Conservation (phyloP, 305 asterid genomes). For the Fraxinus greggii region DNA sequence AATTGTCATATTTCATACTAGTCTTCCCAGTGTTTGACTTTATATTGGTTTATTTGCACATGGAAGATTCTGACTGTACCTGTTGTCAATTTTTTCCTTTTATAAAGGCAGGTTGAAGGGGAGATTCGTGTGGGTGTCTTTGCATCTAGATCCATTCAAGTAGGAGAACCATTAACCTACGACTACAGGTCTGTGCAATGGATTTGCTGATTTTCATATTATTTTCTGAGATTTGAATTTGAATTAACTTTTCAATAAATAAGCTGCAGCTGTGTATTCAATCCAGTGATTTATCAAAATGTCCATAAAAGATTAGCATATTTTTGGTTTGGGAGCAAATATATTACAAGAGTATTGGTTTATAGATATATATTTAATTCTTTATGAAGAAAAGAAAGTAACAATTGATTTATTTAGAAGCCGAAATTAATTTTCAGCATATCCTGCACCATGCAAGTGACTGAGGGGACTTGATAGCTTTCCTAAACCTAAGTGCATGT, state of each 20-base stretch:
- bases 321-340: neutral
- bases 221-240: neutral
- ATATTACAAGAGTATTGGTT: neutral
- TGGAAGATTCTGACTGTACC: constrained; percentile 17
- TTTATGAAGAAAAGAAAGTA: neutral
- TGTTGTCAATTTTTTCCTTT: constrained; percentile 24
- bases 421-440: neutral
- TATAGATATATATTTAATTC: neutral
- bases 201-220: constrained; percentile 8
- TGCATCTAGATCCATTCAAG: constrained; percentile 68
- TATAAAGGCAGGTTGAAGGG: constrained; percentile 81
- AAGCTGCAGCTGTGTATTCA: constrained; percentile 3
- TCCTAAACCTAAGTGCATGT: neutral
- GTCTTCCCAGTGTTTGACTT: neutral
- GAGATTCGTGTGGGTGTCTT: constrained; percentile 91
- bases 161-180: constrained; percentile 85
- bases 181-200: constrained; percentile 66
- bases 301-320: neutral
- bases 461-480: neutral
- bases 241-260: neutral
- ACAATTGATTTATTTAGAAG: neutral
- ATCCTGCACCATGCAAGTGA: neutral
- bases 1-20: neutral
- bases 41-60: neutral
- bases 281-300: neutral